A percentile compares a stretch with the other conserved stretches of the same genome.
Evolutionary conservation across 371 early-diverging fungal genomes (phyloP).

Genomic region (Mortierella sp.): DNA sequence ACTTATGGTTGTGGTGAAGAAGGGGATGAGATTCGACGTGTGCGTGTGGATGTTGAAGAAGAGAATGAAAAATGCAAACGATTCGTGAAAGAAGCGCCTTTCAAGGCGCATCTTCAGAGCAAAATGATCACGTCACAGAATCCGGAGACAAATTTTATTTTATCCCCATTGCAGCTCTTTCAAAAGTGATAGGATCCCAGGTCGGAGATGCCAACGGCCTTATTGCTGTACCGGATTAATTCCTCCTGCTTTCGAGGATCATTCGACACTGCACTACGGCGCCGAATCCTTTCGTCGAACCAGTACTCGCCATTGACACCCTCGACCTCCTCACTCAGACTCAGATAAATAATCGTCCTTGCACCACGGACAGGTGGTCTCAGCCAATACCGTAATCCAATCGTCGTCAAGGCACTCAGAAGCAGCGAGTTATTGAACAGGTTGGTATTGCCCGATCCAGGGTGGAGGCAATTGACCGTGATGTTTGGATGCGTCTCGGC

Average conservation of each 20-base stretch:
- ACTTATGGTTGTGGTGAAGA: background rate
- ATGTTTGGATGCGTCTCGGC: slow-evolving; percentile 30
- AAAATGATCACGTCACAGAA: slow-evolving; percentile 15
- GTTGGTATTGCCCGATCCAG: slow-evolving; percentile 30
- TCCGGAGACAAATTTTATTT: too few species aligned
- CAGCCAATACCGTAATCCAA: slow-evolving; percentile 34
- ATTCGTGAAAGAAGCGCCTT: background rate
- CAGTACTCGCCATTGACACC: slow-evolving; percentile 48
- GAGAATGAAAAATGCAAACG: background rate
- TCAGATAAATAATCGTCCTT: slow-evolving; percentile 38
- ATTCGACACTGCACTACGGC: slow-evolving; percentile 30
- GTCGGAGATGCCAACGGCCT: background rate
- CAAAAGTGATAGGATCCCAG: background rate
- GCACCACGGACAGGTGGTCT: slow-evolving; percentile 32
- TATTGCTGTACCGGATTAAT: slow-evolving; percentile 28
- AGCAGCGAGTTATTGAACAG: slow-evolving; percentile 42
- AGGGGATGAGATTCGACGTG: background rate
- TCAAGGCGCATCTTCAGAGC: too few species aligned
- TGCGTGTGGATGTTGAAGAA: background rate
- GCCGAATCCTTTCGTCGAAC: slow-evolving; percentile 49
- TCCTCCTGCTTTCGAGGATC: slow-evolving; percentile 25
- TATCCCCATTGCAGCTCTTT: too few species aligned
- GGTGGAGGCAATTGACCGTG: slow-evolving; percentile 47
- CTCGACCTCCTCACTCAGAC: slow-evolving; percentile 53
- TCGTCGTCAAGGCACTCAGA: slow-evolving; percentile 33